A percentile compares a stretch with the other conserved stretches of the same genome.
These are phyloP conservation scores for Apophysomyces variabilis DNA, from an alignment of 371 early-diverging fungal genomes.

Conservation along the genomic window DNA sequence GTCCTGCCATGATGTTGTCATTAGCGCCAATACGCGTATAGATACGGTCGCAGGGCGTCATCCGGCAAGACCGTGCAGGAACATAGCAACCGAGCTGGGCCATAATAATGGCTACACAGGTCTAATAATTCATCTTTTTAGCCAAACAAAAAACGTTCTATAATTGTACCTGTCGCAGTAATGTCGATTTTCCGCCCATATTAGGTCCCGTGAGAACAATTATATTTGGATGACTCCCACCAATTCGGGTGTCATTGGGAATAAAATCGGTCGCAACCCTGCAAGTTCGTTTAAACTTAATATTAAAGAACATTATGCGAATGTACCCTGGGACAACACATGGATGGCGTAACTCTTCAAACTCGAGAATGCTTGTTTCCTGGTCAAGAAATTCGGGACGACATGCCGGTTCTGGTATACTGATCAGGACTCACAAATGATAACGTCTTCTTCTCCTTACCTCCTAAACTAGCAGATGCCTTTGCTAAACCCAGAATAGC, in stretches of 20 bases:
- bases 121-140: conserved; percentile 39
- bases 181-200: conserved; percentile 96
- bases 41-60: conserved; percentile 96
- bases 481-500: conserved; percentile 84
- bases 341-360: conserved; percentile 87
- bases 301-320: conserved; percentile 6
- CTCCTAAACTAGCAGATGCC: conserved; percentile 73
- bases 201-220: conserved; percentile 99
- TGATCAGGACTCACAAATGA: neutral
- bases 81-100: conserved; percentile 99
- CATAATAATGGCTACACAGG: conserved; percentile 97
- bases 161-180: conserved; percentile 77
- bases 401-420: conserved; percentile 59
- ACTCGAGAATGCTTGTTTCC: conserved; percentile 68
- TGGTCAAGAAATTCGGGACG: conserved; percentile 78
- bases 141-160: neutral
- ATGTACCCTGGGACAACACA: conserved; percentile 71
- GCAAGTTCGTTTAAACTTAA: conserved; percentile 4
- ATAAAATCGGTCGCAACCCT: conserved; percentile 81
- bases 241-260: conserved; percentile 90
- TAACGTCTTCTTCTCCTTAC: conserved; percentile 28
- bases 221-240: conserved; percentile 73
- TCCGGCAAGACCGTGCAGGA: conserved; percentile 78
- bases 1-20: conserved; percentile 96
- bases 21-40: conserved; percentile 98